Percentiles rank a stretch among this genome's conserved stretches.
phyloP scores from a whole-genome alignment of 148 eudicot genomes.

The Camellia lanceoleosa region DNA sequence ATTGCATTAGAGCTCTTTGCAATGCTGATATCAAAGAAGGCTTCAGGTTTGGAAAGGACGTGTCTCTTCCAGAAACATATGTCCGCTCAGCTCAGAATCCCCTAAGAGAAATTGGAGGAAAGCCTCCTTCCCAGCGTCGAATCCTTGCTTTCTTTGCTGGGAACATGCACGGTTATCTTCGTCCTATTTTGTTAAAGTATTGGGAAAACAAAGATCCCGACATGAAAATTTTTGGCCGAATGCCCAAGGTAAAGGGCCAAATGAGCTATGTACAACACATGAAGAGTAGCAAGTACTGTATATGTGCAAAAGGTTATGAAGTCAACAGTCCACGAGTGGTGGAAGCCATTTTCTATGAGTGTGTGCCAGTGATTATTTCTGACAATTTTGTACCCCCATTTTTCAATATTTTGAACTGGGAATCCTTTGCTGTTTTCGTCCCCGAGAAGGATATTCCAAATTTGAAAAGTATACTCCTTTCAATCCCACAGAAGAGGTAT shows the following conservation, averaged over 20 bases:
- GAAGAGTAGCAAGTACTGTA: conserved; percentile 54
- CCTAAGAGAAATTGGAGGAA: conserved; percentile 23
- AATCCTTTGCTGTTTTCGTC: conserved; percentile 47
- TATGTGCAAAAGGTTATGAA: conserved; percentile 46
- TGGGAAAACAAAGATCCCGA: conserved; percentile 45
- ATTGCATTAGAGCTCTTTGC: conserved; percentile 34
- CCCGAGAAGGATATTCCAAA: conserved; percentile 42
- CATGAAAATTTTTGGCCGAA: conserved; percentile 37
- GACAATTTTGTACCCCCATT: conserved; percentile 55
- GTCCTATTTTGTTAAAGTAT: conserved; percentile 30
- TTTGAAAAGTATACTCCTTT: conserved; percentile 37
- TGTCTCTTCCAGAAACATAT: conserved; percentile 35
- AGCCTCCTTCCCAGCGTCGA: conserved; percentile 26
- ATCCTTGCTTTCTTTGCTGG: conserved; percentile 46
- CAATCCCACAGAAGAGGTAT: conserved; percentile 33
- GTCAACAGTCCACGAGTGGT: conserved; percentile 55
- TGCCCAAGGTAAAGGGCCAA: conserved; percentile 24
- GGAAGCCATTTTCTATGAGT: conserved; percentile 48
- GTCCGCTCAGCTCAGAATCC: conserved; percentile 15
- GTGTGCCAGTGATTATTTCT: conserved; percentile 48
- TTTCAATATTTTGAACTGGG: conserved; percentile 47
- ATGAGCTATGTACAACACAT: conserved; percentile 38
- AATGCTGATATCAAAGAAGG: conserved; percentile 41
- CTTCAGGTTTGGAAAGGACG: conserved; percentile 35
- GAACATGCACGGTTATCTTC: conserved; percentile 37